Conservation (phyloP, 2,329 filamentous ascomycete genomes). For the Cordyceps cateniannulata region DNA sequence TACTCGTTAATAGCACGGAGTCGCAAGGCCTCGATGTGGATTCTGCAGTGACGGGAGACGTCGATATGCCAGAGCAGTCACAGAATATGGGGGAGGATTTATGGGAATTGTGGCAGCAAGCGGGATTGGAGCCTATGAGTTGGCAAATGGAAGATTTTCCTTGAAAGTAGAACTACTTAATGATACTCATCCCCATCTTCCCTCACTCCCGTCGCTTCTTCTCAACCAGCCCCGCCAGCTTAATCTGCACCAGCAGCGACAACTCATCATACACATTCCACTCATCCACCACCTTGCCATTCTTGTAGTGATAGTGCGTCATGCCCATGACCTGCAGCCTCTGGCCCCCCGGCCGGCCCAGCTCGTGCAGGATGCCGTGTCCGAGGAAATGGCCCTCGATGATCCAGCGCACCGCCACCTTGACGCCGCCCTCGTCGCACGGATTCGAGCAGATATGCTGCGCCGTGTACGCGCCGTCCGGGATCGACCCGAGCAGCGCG, state of each 20-base stretch:
- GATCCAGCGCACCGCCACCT: conserved; percentile 7
- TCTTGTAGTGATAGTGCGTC: conserved; percentile 10
- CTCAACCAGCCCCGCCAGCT: background rate
- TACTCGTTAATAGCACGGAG: background rate
- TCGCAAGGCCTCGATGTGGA: background rate
- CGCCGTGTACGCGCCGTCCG: background rate
- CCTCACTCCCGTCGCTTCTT: background rate
- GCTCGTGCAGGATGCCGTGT: background rate
- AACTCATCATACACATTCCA: conserved; percentile 10
- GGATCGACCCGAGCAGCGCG: conserved; percentile 6
- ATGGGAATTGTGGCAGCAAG: conserved; percentile 2
- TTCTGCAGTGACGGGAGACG: background rate
- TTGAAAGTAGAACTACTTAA: background rate
- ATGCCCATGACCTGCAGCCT: conserved; percentile 11
- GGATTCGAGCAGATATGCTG: conserved; percentile 9
- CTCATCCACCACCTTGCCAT: conserved; percentile 5
- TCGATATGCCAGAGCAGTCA: background rate
- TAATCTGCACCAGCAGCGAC: conserved; percentile 1
- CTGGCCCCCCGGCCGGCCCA: conserved; percentile 1
- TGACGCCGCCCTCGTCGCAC: conserved; percentile 1
- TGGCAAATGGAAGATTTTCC: background rate
- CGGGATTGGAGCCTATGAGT: background rate
- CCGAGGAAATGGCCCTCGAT: conserved; percentile 6
- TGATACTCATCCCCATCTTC: background rate
- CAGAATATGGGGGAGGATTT: background rate